These are phyloP conservation scores for Amphirosellinia nigrospora DNA, from an alignment of 495 filamentous ascomycete species.

Conservation along the genomic window DNA sequence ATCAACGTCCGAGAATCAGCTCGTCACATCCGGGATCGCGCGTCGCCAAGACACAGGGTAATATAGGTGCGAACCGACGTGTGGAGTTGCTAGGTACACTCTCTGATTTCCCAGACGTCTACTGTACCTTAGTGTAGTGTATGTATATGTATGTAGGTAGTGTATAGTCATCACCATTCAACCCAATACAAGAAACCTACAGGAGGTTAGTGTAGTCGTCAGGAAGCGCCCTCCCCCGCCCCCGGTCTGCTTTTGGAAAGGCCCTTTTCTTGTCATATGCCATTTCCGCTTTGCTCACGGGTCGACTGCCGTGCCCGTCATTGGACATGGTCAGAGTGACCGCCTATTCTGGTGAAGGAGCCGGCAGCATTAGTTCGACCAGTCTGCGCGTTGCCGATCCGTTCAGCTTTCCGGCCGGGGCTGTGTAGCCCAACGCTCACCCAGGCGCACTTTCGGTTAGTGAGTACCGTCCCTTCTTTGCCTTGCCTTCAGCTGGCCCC, in stretches of 20 bases:
- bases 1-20: slow-evolving; percentile 37
- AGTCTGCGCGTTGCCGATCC: slow-evolving; percentile 22
- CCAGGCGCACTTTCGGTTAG: slow-evolving; percentile 15
- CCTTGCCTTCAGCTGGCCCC: slow-evolving; percentile 44
- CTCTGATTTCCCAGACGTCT: slow-evolving; percentile 3
- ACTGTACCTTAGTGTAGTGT: too few species aligned
- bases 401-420: slow-evolving; percentile 26
- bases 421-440: slow-evolving; percentile 31
- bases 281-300: slow-evolving; percentile 4
- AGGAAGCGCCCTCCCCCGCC: slow-evolving; percentile 5
- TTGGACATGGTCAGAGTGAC: slow-evolving; percentile 13
- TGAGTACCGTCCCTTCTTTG: slow-evolving; percentile 30
- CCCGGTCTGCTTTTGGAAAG: slow-evolving; percentile 10
- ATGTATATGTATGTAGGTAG: too few species aligned
- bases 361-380: slow-evolving; percentile 4
- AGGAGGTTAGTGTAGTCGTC: background rate
- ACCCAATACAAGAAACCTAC: background rate
- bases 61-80: slow-evolving; percentile 24
- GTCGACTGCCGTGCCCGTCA: slow-evolving; percentile 9
- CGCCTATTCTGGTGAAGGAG: slow-evolving; percentile 20
- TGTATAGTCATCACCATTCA: background rate
- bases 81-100: slow-evolving; percentile 21
- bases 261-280: slow-evolving; percentile 20
- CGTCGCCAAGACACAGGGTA: slow-evolving; percentile 41
- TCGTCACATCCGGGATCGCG: slow-evolving; percentile 46